Conservation (phyloP, 2,329 filamentous ascomycete genomes). For the Aspergillus flavus region DNA sequence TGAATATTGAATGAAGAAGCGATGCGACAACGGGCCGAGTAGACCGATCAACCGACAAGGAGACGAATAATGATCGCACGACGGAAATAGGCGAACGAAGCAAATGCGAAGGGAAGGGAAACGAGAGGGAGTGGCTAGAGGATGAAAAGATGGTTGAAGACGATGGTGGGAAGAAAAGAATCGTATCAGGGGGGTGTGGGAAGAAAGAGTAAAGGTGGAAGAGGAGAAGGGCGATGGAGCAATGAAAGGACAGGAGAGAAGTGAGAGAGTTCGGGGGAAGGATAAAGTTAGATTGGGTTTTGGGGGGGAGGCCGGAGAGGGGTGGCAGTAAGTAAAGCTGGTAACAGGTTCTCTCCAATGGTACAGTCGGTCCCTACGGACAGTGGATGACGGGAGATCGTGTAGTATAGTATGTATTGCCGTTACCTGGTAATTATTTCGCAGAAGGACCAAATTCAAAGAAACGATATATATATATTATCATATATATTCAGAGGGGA, state of each 20-base stretch:
- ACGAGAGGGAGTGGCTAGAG: slow-evolving; percentile 7
- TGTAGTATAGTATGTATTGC: not conserved
- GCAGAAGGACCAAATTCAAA: not conserved
- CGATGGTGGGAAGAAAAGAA: slow-evolving; percentile 7
- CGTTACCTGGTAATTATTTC: not conserved
- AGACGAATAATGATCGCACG: slow-evolving; percentile 13
- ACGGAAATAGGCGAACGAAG: slow-evolving; percentile 10
- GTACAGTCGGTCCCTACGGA: slow-evolving; percentile 1
- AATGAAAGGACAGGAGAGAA: slow-evolving; percentile 17
- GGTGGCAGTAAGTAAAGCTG: slow-evolving; percentile 14
- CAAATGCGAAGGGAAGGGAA: slow-evolving; percentile 3
- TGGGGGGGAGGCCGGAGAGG: slow-evolving; percentile 17
- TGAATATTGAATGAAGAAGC: slow-evolving; percentile 13
- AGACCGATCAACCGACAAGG: slow-evolving; percentile 17
- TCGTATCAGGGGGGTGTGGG: slow-evolving; percentile 13
- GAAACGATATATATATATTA: not conserved
- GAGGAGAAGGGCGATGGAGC: slow-evolving; percentile 17
- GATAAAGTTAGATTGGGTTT: slow-evolving; percentile 20
- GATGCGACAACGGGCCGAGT: slow-evolving; percentile 26
- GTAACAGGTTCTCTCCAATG: slow-evolving; percentile 5
- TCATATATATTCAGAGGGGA: not conserved
- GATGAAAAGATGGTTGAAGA: slow-evolving; percentile 16
- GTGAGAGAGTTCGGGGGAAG: slow-evolving; percentile 17
- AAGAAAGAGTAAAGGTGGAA: slow-evolving; percentile 10
- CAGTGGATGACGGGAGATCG: slow-evolving; percentile 6